Base-by-base conservation (phyloP, 768 basidiomycete genomes). In the Mrakia hoshinonis region DNA sequence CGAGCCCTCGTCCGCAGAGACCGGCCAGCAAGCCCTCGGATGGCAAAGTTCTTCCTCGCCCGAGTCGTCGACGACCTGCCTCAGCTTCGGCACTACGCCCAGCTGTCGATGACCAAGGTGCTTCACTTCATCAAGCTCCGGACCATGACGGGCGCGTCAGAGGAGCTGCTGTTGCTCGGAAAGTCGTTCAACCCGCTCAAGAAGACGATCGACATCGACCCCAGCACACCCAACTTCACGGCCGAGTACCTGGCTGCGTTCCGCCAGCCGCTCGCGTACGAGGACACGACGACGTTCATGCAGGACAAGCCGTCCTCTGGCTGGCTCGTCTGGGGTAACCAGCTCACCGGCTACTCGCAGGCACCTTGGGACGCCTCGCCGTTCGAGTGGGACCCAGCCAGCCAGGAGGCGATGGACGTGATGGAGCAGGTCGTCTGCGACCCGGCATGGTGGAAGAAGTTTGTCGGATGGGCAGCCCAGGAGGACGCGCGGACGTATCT, bases 391-490 rank as follows among this genome's bases (percentile, higher is more conserved):
- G 72, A 73, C 34, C 26, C 72, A 20, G n/a, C 67, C 20, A 62
- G 66, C 15, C 5, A 18, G n/a, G 61, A 68, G 26, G 65, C 71
- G 24, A 58, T 67, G n/a, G 58, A 31, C 4, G 66, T 24, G 29
- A 67, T 72, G 47, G 22, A 24, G 47, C 29, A 12, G 4, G 49
- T 67, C 15, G 60, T 73, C 22, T 43, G 46, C 34, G 67, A 73
- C 31, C 60, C 72, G 20, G 38, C 29, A 1, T 73, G 65, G 60
- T 73, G 72, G 72, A 48, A 43, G 38, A 73, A 68, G 73, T 79
- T 93, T 22, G 82, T 85, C 29, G 77, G 80, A 13, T 82, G 90
- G 12, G 92, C 90, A 87, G 83, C 87, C 38, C 91, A 94, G 80
- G 92, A 95, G 79, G 89, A 89, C 86, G 7, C 67, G 29, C 29